Evolutionary conservation across 2,329 filamentous ascomycete genomes (phyloP).

Genomic region (Incumbomyces delicatus): DNA sequence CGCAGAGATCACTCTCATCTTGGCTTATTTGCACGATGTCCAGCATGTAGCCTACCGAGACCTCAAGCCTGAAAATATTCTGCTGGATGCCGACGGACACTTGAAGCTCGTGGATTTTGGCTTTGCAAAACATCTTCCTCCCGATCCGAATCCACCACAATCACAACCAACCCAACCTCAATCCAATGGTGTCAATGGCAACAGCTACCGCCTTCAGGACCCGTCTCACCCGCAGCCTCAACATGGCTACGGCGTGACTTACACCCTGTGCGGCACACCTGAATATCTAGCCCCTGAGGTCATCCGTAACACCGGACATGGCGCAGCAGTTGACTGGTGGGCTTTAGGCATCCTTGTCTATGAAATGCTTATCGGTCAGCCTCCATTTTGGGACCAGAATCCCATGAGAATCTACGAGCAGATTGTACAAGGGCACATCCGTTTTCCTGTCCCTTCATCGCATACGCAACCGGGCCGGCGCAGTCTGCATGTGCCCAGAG

Average conservation of each 20-base stretch:
- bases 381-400: constrained; percentile 60
- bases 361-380: constrained; percentile 58
- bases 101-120: constrained; percentile 59
- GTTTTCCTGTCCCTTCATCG: constrained; percentile 45
- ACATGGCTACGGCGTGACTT: constrained; percentile 34
- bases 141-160: constrained; percentile 8
- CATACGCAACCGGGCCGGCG: constrained; percentile 10
- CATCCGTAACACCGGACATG: constrained; percentile 55
- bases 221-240: background rate
- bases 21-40: constrained; percentile 55
- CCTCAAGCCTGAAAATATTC: constrained; percentile 60
- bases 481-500: constrained; percentile 22
- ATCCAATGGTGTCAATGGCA: constrained; percentile 28
- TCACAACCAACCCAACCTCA: background rate
- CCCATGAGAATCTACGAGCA: constrained; percentile 61
- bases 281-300: constrained; percentile 60
- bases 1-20: constrained; percentile 55
- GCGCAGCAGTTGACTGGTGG: constrained; percentile 60
- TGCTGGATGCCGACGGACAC: constrained; percentile 56
- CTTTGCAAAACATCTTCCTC: constrained; percentile 54
- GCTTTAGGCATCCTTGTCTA: constrained; percentile 58
- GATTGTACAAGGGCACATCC: constrained; percentile 54
- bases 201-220: background rate
- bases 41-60: constrained; percentile 57
- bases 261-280: constrained; percentile 57